These are phyloP conservation scores for Dinochytrium kinnereticum DNA, from an alignment of 371 early-diverging fungal species.

Conservation along the genomic window DNA sequence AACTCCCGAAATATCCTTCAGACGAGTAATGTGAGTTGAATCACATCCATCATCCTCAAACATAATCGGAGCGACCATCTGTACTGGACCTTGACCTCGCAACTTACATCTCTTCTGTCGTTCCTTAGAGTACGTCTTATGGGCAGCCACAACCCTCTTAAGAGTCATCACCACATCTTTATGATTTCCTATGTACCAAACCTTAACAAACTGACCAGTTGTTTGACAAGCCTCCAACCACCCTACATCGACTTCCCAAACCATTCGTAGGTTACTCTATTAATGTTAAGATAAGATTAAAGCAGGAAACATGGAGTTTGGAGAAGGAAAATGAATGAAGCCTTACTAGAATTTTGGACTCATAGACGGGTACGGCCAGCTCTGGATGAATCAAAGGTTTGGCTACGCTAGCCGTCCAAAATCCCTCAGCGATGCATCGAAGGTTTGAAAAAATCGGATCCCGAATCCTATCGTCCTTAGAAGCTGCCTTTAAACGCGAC, in stretches of 20 bases:
- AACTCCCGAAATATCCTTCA: neutral
- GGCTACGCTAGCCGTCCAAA: conserved; percentile 30
- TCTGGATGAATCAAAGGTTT: conserved; percentile 3
- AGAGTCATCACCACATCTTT: conserved; percentile 19
- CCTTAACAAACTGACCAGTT: conserved; percentile 4
- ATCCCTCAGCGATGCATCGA: conserved; percentile 20
- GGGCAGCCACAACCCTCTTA: conserved; percentile 4
- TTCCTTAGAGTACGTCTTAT: conserved; percentile 21
- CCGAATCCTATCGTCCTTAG: neutral
- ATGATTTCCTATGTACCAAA: conserved; percentile 29
- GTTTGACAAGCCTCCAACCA: neutral
- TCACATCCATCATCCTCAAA: conserved; percentile 28
- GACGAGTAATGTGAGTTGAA: neutral
- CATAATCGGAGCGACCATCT: conserved; percentile 8
- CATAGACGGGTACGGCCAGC: conserved; percentile 11
- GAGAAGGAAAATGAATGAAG: neutral
- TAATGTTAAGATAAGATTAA: neutral
- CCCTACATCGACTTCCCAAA: neutral
- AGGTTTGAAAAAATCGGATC: neutral
- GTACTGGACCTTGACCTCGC: neutral
- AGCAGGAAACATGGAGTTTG: neutral
- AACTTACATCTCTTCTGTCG: conserved; percentile 21
- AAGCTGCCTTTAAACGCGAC: neutral
- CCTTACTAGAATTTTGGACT: conserved; percentile 30
- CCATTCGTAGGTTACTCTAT: neutral